Evolutionary conservation across 2,329 filamentous ascomycete species (phyloP).

Genomic region (Colletotrichum ledebouriae): DNA sequence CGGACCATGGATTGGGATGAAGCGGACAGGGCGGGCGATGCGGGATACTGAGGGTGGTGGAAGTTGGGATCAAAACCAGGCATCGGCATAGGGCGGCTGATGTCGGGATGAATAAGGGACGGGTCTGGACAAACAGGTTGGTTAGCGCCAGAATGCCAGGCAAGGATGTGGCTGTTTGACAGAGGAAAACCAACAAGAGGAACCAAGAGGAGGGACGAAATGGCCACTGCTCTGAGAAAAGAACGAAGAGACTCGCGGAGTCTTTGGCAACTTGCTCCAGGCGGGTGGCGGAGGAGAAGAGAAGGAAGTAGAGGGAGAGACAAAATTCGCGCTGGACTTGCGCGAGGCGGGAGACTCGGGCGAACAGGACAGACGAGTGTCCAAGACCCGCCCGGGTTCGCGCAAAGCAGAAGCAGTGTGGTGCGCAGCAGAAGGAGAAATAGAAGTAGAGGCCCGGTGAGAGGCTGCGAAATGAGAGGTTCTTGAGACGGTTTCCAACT

Average conservation of each 20-base stretch:
- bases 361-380: slow-evolving; percentile 48
- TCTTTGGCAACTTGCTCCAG: slow-evolving; percentile 49
- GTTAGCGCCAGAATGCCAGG: slow-evolving; percentile 52
- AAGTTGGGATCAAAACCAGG: slow-evolving; percentile 63
- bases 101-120: slow-evolving; percentile 69
- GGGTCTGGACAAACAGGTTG: slow-evolving; percentile 60
- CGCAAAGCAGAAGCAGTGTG: slow-evolving; percentile 44
- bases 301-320: slow-evolving; percentile 51
- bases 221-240: slow-evolving; percentile 67
- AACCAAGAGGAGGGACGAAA: slow-evolving; percentile 64
- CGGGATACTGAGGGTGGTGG: slow-evolving; percentile 64
- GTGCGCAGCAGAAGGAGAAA: slow-evolving; percentile 44
- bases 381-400: slow-evolving; percentile 46
- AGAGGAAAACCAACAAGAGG: slow-evolving; percentile 66
- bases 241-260: slow-evolving; percentile 57
- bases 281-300: slow-evolving; percentile 49
- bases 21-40: slow-evolving; percentile 75
- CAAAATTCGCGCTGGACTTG: slow-evolving; percentile 49
- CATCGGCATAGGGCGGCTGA: slow-evolving; percentile 63
- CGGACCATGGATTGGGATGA: slow-evolving; percentile 64
- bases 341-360: slow-evolving; percentile 47
- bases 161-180: slow-evolving; percentile 45
- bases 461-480: slow-evolving; percentile 40
- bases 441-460: slow-evolving; percentile 47
- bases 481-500: slow-evolving; percentile 60